phyloP scores from a whole-genome alignment of 768 basidiomycete genomes.

The Lentinula lateritia region DNA sequence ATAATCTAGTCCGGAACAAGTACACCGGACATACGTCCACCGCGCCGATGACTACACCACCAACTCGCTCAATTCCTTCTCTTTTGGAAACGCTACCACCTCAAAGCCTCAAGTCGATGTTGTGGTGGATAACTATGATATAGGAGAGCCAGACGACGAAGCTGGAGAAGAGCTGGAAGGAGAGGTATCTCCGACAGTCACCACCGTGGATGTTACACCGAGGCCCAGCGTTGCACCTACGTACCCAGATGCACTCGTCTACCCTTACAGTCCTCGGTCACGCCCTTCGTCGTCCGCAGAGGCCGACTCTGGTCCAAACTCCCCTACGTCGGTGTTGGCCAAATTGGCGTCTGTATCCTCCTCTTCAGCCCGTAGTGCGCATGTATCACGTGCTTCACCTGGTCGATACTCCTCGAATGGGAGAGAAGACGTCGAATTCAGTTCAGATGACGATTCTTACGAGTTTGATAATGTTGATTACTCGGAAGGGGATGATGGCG shows the following conservation, averaged over 20 bases:
- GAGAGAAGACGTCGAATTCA: constrained; percentile 27
- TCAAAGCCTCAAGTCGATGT: constrained; percentile 20
- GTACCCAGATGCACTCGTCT: not conserved
- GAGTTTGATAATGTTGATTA: constrained; percentile 14
- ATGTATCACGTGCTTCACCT: constrained; percentile 7
- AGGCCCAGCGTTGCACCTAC: constrained; percentile 41
- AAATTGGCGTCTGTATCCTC: not conserved
- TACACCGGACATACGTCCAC: constrained; percentile 4
- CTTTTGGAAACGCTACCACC: constrained; percentile 38
- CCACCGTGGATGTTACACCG: constrained; percentile 43
- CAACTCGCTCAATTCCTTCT: constrained; percentile 40
- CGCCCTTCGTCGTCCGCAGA: constrained; percentile 18
- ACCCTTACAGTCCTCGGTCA: too few relatives aligned
- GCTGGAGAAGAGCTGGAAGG: constrained; percentile 15
- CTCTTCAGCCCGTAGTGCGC: not conserved
- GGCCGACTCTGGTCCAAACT: not conserved
- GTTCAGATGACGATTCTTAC: constrained; percentile 42
- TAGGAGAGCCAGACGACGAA: not conserved
- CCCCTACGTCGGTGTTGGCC: not conserved
- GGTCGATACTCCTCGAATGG: not conserved
- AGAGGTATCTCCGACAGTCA: constrained; percentile 26
- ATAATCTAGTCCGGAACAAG: not conserved
- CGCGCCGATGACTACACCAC: constrained; percentile 31
- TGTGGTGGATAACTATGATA: not conserved
- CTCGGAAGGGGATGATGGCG: constrained; percentile 31